Evolutionary conservation across 2,329 filamentous ascomycete genomes (phyloP), one percentile per base, ranked within the genome.

Genomic region (Fusarium brevicatenulatum): DNA sequence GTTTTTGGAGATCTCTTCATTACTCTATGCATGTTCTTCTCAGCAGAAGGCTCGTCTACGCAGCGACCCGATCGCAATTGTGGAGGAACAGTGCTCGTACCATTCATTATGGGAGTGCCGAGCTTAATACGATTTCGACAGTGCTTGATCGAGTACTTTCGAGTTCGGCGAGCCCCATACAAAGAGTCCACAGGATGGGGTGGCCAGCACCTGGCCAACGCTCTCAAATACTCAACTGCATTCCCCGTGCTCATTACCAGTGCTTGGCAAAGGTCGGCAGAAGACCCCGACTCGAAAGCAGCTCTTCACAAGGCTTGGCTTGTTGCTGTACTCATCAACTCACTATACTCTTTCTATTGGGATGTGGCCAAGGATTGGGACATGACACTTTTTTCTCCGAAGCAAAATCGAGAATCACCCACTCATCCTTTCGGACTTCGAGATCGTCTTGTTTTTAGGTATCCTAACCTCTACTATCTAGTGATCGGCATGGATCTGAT

Each of bases 341-440:
- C 94, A 19, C 86, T 93, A 49, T 99, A 97, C 83, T 95, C 93
- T n/a, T 98, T 98, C 85, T 99, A 96, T 86, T 99, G 96, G 96
- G 96, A 99, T 78, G 91, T 98, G 36, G 88, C 94, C 62, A 96
- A 95, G 84, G 96, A 99, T 85, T 99, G 96, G 96, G 96, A 98
- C 79, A 86, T 99, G 70, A 93, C 92, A 0, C 87, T 98, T 19
- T 93, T 98, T 79, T 89, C 92, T 6, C 81, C 86, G 4, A 80
- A 84, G 19, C 83, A 82, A 42, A 86, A 89, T 70, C 89, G 92
- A 71, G 86, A 86, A 72, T 86, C 88, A 16, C 87, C 87, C 4
- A 89, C 92, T 32, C 89, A 95, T 76, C 90, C 94, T 0, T 96
- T 90, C 80, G 96, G 93, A 4, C 86, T 99, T 49, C 91, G 96